Conservation (phyloP, 768 basidiomycete species). For the Lactarius sanguifluus region DNA sequence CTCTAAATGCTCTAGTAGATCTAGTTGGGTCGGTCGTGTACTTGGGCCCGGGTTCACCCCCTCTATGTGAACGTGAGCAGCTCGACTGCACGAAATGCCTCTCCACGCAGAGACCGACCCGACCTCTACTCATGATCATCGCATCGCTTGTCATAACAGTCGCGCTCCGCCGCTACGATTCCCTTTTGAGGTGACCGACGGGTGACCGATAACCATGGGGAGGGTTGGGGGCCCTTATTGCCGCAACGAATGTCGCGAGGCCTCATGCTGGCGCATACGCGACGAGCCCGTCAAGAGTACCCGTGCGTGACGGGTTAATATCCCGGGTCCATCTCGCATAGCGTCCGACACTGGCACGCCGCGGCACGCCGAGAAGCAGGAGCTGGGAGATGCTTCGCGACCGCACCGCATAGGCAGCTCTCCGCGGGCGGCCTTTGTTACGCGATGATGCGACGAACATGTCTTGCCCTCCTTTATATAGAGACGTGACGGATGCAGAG, state of each 20-base stretch:
- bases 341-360: constrained; percentile 4
- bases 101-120: constrained; percentile 2
- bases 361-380: constrained; percentile 11
- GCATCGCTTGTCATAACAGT: not conserved
- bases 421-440: constrained; percentile 19
- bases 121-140: constrained; percentile 2
- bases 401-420: constrained; percentile 9
- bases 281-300: constrained; percentile 1
- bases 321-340: constrained; percentile 18
- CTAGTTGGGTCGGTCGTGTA: not conserved
- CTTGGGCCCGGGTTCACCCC: constrained; percentile 15
- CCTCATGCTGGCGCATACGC: constrained; percentile 14
- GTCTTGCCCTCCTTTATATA: too few relatives aligned
- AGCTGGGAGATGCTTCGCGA: constrained; percentile 15
- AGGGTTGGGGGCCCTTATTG: constrained; percentile 1
- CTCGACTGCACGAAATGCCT: constrained; percentile 13
- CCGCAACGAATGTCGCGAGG: constrained; percentile 12
- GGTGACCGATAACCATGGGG: constrained; percentile 8
- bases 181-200: constrained; percentile 2
- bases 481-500: not conserved
- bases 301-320: not conserved
- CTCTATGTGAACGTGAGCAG: constrained; percentile 15
- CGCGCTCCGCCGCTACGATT: constrained; percentile 11
- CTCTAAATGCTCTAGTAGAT: not conserved
- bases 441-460: constrained; percentile 12